phyloP scores from a whole-genome alignment of 148 eudicot species.

The Chenopodium quinoa region DNA sequence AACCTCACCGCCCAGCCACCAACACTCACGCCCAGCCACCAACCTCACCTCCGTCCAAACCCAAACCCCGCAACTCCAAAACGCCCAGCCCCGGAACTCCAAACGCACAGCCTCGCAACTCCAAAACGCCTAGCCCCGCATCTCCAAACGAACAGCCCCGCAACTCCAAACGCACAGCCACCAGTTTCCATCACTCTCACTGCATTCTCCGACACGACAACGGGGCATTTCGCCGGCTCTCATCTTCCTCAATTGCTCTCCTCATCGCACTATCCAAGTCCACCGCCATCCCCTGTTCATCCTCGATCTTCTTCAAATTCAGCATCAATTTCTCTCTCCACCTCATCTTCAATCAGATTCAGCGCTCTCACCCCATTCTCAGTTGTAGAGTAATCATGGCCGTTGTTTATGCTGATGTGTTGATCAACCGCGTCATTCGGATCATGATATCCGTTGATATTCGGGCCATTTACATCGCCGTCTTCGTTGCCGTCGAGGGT shows the following conservation, averaged over 20 bases:
- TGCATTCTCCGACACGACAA: slow-evolving; percentile 53
- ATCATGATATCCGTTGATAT: slow-evolving; percentile 20
- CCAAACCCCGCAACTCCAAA: too few relatives aligned
- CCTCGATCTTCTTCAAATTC: slow-evolving; percentile 18
- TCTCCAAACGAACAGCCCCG: too few relatives aligned
- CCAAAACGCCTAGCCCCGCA: too few relatives aligned
- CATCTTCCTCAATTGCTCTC: slow-evolving; percentile 69
- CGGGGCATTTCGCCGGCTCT: slow-evolving; percentile 68
- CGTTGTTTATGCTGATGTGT: slow-evolving; percentile 37
- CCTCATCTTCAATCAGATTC: slow-evolving; percentile 49
- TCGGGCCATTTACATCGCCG: slow-evolving; percentile 27
- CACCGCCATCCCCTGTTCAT: slow-evolving; percentile 33
- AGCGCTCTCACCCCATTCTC: slow-evolving; percentile 43
- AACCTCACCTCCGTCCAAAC: too few relatives aligned
- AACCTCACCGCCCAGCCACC: too few relatives aligned
- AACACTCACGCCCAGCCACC: too few relatives aligned
- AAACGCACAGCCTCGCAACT: too few relatives aligned
- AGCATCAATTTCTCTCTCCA: slow-evolving; percentile 23
- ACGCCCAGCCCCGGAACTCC: too few relatives aligned
- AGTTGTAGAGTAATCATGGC: slow-evolving; percentile 29
- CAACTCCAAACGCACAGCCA: too few relatives aligned
- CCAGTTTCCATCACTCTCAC: slow-evolving; percentile 64
- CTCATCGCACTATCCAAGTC: slow-evolving; percentile 37
- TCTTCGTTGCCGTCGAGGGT: slow-evolving; percentile 44
- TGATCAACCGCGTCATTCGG: background rate